Evolutionary conservation across 2,329 filamentous ascomycete genomes (phyloP), one percentile per base, ranked within the genome.

Genomic region (Cladophialophora yegresii): DNA sequence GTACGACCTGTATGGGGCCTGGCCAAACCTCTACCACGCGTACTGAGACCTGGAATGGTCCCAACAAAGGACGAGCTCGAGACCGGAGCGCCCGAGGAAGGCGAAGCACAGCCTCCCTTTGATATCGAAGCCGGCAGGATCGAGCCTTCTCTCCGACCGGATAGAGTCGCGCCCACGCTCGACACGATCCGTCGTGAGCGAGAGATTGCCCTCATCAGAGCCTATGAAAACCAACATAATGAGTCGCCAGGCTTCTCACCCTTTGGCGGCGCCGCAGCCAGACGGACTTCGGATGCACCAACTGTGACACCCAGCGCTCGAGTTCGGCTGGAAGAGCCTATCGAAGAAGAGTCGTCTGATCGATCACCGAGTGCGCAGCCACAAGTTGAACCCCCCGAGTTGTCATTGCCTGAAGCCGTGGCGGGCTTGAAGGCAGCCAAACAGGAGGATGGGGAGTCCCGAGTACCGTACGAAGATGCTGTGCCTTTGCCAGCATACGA

Each of bases 1-100:
- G 69, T 74, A 12, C 79, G 81, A 61, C 83, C 83, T 0, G 79
- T 85, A 54, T 85, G 83, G 79, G 79, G 81, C 72, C 71, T 85
- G 58, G 82, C 81, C 3, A 82, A 83, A 68, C 82, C 83, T 6
- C 71, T 85, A 28, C 83, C 83, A 33, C 82, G 82, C 66, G 82
- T 84, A 0, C 76, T 85, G 58, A 77, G 83, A 43, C 76, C 80
- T 22, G 82, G 82, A 10, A 85, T 84, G 83, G 77, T 83, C 1
- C 81, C 81, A 0, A 78, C 79, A 0, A 73, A 73, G 62, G 75
- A 76, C 45, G 76, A 80, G 65, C 61, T 79, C 16, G 67, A 75
- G n/a, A 59, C 77, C 36, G 71, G 56, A 62, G 50, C 49, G 9
- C n/a, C 45, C 20, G 56, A 63, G 20, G 63, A 40, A 43, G 30